phyloP scores from a whole-genome alignment of 2,329 filamentous ascomycete species.

The Pyrenochaeta sp. region DNA sequence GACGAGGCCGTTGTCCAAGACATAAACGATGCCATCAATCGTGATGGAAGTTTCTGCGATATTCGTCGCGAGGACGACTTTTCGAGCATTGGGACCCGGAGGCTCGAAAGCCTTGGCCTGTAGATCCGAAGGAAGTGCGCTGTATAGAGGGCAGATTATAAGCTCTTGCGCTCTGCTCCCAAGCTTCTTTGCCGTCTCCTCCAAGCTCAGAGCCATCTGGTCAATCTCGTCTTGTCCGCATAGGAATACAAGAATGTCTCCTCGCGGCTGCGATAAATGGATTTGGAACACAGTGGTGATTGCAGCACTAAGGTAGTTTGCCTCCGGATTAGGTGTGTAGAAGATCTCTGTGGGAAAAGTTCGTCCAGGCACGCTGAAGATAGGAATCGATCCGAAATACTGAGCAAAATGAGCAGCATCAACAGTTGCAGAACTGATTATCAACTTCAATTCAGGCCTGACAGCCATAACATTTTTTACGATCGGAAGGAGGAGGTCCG shows the following conservation, averaged over 20 bases:
- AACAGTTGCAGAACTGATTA: constrained; percentile 95
- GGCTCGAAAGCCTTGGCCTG: constrained; percentile 96
- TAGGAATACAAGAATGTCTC: constrained; percentile 93
- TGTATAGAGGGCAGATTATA: constrained; percentile 92
- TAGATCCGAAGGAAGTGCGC: constrained; percentile 87
- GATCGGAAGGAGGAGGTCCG: constrained; percentile 86
- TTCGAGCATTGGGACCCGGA: constrained; percentile 82
- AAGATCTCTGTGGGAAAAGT: constrained; percentile 90
- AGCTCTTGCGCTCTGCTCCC: constrained; percentile 85
- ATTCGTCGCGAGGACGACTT: constrained; percentile 93
- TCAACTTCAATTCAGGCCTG: constrained; percentile 82
- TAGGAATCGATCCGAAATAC: constrained; percentile 91
- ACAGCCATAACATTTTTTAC: constrained; percentile 87
- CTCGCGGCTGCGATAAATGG: constrained; percentile 76
- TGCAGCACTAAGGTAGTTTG: constrained; percentile 89
- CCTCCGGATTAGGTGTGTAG: constrained; percentile 88
- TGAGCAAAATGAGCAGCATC: constrained; percentile 90
- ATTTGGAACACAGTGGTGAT: constrained; percentile 96
- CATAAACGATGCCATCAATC: constrained; percentile 94
- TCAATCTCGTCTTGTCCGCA: constrained; percentile 98
- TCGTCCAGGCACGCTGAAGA: constrained; percentile 92
- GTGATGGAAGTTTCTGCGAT: constrained; percentile 97
- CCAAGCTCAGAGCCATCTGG: constrained; percentile 80
- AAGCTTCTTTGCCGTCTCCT: constrained; percentile 85
- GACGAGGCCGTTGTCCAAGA: constrained; percentile 93